These are phyloP conservation scores for Stropharia rugosoannulata DNA, from an alignment of 768 basidiomycete species.

Conservation along the genomic window DNA sequence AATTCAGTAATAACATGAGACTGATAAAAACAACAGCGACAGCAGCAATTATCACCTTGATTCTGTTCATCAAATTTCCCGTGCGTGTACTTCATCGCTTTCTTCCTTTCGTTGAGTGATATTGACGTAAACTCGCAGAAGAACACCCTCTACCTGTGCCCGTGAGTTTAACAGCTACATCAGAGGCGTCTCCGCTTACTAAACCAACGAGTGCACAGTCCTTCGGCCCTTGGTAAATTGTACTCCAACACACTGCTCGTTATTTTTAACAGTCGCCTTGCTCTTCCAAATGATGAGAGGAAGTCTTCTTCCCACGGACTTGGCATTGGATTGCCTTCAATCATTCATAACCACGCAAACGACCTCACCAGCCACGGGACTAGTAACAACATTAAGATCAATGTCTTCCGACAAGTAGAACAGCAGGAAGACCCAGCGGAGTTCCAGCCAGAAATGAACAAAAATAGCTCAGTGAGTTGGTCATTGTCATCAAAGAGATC, in stretches of 20 bases:
- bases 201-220: background rate
- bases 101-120: background rate
- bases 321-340: background rate
- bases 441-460: too few species aligned
- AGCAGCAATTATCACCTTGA: background rate
- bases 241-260: slow-evolving; percentile 5
- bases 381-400: background rate
- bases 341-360: background rate
- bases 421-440: background rate
- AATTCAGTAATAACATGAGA: background rate
- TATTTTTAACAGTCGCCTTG: slow-evolving; percentile 1
- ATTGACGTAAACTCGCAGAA: background rate
- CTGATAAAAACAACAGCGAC: background rate
- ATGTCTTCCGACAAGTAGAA: background rate
- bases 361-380: background rate
- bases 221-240: background rate
- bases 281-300: background rate
- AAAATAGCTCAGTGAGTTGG: too few species aligned
- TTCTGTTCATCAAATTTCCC: slow-evolving; percentile 2
- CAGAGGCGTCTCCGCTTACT: too few species aligned
- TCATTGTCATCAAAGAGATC: too few species aligned
- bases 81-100: background rate
- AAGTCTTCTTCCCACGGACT: background rate
- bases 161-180: background rate
- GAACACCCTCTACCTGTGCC: slow-evolving; percentile 2